Base-by-base conservation (phyloP, 164 flowering plant species). In the Magnolia sinica region DNA sequence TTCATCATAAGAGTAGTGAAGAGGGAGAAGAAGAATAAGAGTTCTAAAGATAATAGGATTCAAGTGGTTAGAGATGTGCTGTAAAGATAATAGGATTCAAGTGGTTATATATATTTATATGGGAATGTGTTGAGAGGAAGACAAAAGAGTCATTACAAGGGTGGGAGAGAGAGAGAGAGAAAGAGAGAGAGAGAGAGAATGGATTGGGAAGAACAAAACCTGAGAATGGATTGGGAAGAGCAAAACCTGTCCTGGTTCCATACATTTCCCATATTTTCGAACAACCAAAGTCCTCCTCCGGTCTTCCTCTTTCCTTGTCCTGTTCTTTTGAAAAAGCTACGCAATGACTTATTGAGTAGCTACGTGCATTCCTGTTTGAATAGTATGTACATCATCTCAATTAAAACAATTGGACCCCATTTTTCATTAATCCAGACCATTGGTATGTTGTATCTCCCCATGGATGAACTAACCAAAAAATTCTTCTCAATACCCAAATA, bases 1-100 rank as follows among this genome's bases (percentile, higher is more conserved):
- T 81, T 85, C 77, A 76, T 79, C 63, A 55, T 22, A 14, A 50
- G 58, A 70, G 19, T 7, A 13, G 64, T 37, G 13, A 70, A 61
- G 64, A 67, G 27, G 68, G 73, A 61, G 64, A 67, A 50, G 68
- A 24, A 19, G 5, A 11, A 20, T 58, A 51, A 14, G 29, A 55
- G 22, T 55, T 52, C 18, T 37, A 7, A 52, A 52, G 71, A 29
- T 68, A 69, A 69, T 23, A 67, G 20, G 58, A 50, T 66, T 72
- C 13, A 29, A 22, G 24, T 65, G 16, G 45, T 5, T 3, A 37
- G 45, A 37, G 45, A 37, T 37, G 4, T 37, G 4, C 45, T 37
- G 6, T 37, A 5, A 37, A 37, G 45, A 37, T 37, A 37, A 37
- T 37, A 37, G 45, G 45, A 37, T 37, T 37, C 45, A 37, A 37